Evolutionary conservation across 73 alveolate species (phyloP), one percentile per base, ranked within the genome.

Genomic region (Diophrys appendiculata): DNA sequence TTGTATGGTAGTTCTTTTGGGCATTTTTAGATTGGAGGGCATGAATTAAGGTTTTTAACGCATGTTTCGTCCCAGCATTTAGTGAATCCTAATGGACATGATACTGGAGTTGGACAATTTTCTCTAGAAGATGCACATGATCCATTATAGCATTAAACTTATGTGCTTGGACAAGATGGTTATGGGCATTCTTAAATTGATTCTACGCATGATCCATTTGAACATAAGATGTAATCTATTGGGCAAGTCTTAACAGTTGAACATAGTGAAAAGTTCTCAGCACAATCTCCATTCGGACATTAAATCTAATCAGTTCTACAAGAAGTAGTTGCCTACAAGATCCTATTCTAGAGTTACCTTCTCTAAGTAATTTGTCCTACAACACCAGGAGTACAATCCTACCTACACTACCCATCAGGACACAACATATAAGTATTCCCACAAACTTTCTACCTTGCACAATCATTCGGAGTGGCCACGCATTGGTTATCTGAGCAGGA

Each of bases 381-480:
- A 18, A 3, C 24, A 18, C 1, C 26, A 31, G 18, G 23, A 3
- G 3, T 43, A 31, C 75, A 67, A 14, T 67, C 29, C 25, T 25
- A 23, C 3, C 35, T 18, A 28, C 75, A 67, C 31, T 67, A 31
- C 54, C 75, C 53, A 67, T 67, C 75, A 1, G 1, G 24, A 28
- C 75, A 67, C 5, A 67, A 24, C 1, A 27, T 5, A 28, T 3
- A 67, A 2, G 25, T 28, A 28, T 67, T 2, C 53, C 75, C 75
- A 31, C 75, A 67, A 3, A 25, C 31, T 31, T 67, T 67, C 54
- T 29, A 1, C 5, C 24, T 67, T 29, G 95, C 91, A 55, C 97
- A 91, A 54, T 78, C 90, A 5, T 32, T 80, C 60, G 79, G 73
- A 2, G 90, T 78, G 26, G 90, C 56, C 24, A 93, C 91, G 73